A percentile compares a stretch with the other conserved stretches of the same genome.
Evolutionary conservation across 169 alveolate genomes (phyloP).

Genomic region (Cryptosporidium felis): DNA sequence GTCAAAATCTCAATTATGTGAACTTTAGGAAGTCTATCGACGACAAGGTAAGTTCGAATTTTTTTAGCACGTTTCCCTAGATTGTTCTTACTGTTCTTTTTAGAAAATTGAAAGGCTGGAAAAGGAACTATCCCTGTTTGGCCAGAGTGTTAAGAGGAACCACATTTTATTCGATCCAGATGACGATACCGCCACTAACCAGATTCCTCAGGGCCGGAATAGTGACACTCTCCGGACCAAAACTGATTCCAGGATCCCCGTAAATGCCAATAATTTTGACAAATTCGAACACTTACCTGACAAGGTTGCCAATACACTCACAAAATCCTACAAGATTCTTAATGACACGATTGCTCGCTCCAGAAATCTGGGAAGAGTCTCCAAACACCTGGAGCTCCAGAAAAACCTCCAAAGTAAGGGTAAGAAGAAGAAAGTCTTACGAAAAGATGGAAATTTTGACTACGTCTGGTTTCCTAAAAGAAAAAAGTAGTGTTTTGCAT

Average conservation of each 20-base stretch:
- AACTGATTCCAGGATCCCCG: neutral
- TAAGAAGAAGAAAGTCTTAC: constrained; percentile 24
- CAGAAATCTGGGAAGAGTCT: neutral
- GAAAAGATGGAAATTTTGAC: constrained; percentile 10
- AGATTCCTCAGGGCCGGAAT: too few species aligned
- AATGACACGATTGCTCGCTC: constrained; percentile 44
- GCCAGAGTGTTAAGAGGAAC: constrained; percentile 21
- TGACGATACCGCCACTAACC: neutral
- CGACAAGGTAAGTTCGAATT: constrained; percentile 42
- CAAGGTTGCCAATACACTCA: neutral
- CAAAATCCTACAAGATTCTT: constrained; percentile 35
- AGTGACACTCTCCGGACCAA: neutral
- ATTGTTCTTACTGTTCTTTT: neutral
- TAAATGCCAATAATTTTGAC: neutral
- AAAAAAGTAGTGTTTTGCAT: neutral
- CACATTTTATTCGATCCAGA: constrained; percentile 39
- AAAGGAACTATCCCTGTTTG: constrained; percentile 38
- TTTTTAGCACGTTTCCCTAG: neutral
- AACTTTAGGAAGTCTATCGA: constrained; percentile 46
- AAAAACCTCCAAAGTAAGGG: constrained; percentile 23
- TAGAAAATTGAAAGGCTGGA: constrained; percentile 63
- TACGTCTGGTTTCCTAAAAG: constrained; percentile 60
- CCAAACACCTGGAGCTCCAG: constrained; percentile 28
- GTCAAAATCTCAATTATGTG: constrained; percentile 53
- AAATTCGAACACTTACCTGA: neutral